phyloP scores from a whole-genome alignment of 2,329 filamentous ascomycete genomes.

The Alternaria burnsii region DNA sequence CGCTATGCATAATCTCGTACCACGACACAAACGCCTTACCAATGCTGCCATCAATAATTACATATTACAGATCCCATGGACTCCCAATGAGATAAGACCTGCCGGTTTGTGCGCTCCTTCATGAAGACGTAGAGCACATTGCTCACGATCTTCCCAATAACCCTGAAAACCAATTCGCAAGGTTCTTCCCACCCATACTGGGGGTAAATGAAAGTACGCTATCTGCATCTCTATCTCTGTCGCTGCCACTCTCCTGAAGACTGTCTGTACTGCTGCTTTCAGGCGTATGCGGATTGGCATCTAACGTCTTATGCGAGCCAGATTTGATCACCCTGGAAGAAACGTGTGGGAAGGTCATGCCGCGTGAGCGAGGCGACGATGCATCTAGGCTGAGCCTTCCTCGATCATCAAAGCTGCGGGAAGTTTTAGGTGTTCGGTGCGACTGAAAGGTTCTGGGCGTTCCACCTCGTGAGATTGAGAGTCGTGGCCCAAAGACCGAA shows the following conservation, averaged over 20 bases:
- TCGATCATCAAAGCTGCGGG: slow-evolving; percentile 16
- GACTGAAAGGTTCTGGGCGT: neutral
- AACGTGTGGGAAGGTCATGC: slow-evolving; percentile 25
- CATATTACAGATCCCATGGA: slow-evolving; percentile 1
- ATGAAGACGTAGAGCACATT: neutral
- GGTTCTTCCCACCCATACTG: slow-evolving; percentile 37
- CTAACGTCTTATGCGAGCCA: neutral
- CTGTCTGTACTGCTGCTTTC: neutral
- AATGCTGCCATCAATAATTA: slow-evolving; percentile 2
- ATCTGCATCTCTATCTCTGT: slow-evolving; percentile 24
- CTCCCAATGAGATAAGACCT: neutral
- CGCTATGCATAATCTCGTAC: slow-evolving; percentile 10
- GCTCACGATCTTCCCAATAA: slow-evolving; percentile 31
- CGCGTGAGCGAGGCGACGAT: slow-evolving; percentile 28
- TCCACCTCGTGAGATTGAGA: slow-evolving; percentile 1
- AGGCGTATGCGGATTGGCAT: neutral
- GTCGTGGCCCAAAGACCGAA: neutral
- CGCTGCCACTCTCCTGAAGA: neutral
- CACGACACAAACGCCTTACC: neutral
- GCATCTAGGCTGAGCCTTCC: slow-evolving; percentile 22
- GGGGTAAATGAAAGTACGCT: slow-evolving; percentile 37
- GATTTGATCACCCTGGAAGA: neutral
- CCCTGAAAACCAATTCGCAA: slow-evolving; percentile 46
- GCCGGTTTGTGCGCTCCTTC: neutral
- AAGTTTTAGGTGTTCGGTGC: neutral